These are phyloP conservation scores for Fraxinus nigra DNA, from an alignment of 305 asterid genomes.

Conservation along the genomic window DNA sequence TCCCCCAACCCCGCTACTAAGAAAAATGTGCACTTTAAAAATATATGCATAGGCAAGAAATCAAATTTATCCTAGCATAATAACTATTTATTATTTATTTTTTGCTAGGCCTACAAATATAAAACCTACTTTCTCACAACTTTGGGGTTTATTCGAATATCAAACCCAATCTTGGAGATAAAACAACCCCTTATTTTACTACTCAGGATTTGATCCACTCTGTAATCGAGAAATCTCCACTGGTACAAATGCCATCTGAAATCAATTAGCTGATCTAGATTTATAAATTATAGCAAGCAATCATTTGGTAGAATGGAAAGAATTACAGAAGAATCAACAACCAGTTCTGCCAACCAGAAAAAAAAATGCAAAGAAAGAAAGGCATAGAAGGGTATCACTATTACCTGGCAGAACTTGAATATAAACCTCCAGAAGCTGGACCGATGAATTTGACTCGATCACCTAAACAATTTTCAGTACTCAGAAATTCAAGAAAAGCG, in stretches of 20 bases:
- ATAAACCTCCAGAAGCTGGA: slow-evolving; percentile 53
- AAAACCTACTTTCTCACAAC: not conserved
- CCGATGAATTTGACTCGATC: slow-evolving; percentile 80
- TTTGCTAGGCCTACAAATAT: not conserved
- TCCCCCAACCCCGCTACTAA: not conserved
- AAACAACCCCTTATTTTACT: not conserved
- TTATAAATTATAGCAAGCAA: not conserved
- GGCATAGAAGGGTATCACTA: not conserved
- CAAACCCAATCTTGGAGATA: not conserved
- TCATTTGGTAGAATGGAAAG: not conserved
- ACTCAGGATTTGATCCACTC: not conserved
- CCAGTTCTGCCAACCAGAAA: not conserved
- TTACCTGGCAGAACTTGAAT: slow-evolving; percentile 31
- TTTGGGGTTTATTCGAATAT: not conserved
- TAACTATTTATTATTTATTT: not conserved
- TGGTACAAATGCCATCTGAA: not conserved
- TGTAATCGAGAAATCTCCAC: not conserved
- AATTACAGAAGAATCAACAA: not conserved
- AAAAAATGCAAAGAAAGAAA: not conserved
- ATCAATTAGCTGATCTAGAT: not conserved
- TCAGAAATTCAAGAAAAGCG: slow-evolving; percentile 1
- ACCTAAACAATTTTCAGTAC: slow-evolving; percentile 43
- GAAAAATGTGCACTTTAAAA: not conserved
- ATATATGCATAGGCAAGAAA: not conserved
- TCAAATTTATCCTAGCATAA: not conserved